phyloP scores from a whole-genome alignment of 352 stramenopile species.

The Phytopythium delawarense region DNA sequence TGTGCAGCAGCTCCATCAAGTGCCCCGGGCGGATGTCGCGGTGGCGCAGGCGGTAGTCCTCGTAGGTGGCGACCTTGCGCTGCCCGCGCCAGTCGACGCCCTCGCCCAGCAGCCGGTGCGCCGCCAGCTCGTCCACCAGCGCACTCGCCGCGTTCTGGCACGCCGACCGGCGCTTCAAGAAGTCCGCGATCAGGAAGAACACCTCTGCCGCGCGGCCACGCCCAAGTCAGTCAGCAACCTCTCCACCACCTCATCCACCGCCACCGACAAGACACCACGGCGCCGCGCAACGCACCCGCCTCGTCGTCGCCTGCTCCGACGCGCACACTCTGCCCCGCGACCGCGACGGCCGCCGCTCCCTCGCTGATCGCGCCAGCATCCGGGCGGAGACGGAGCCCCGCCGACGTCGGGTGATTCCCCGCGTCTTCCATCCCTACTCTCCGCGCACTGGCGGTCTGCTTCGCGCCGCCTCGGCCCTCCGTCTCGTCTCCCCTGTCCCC shows the following conservation, averaged over 20 bases:
- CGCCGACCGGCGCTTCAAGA: slow-evolving; percentile 59
- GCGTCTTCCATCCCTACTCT: neutral
- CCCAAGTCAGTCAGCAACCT: neutral
- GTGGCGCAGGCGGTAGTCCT: slow-evolving; percentile 74
- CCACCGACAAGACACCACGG: neutral
- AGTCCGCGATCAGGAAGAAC: slow-evolving; percentile 85
- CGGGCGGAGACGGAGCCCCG: too few relatives aligned
- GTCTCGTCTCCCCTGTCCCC: neutral
- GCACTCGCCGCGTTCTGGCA: slow-evolving; percentile 59
- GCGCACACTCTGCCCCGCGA: neutral
- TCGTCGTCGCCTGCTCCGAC: neutral
- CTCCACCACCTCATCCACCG: neutral
- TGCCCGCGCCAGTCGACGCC: slow-evolving; percentile 67
- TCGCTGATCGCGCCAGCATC: too few relatives aligned
- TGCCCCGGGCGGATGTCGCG: slow-evolving; percentile 61
- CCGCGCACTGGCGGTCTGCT: too few relatives aligned
- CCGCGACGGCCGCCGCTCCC: neutral
- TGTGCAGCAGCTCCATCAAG: slow-evolving; percentile 52
- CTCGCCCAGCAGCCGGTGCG: slow-evolving; percentile 49
- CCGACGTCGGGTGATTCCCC: neutral
- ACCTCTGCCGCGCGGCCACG: slow-evolving; percentile 30
- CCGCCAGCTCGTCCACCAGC: slow-evolving; percentile 62
- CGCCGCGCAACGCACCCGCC: neutral
- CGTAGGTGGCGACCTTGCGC: slow-evolving; percentile 47
- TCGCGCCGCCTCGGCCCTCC: too few relatives aligned